phyloP scores from a whole-genome alignment of 192 early-diverging fungal genomes.

The Podila minutissima region DNA sequence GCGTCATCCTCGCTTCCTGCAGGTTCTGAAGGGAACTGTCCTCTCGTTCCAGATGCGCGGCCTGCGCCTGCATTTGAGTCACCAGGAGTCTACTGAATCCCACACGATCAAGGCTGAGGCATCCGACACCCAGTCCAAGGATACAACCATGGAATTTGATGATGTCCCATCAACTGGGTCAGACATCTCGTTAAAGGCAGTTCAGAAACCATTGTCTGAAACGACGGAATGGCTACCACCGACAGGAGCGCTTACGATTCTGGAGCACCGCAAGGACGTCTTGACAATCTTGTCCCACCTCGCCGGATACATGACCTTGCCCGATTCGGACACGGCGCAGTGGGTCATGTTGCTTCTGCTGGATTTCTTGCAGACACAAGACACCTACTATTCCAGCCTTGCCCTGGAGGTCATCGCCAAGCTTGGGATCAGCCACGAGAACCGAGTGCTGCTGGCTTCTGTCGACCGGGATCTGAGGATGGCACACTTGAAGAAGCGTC shows the following conservation, averaged over 20 bases:
- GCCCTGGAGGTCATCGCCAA: constrained; percentile 73
- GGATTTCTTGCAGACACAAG: constrained; percentile 66
- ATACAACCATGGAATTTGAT: background rate
- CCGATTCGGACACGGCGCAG: constrained; percentile 39
- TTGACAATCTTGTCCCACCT: constrained; percentile 74
- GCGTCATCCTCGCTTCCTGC: constrained; percentile 55
- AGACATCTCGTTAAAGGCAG: background rate
- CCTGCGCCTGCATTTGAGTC: background rate
- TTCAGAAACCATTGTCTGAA: background rate
- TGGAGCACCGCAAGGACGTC: constrained; percentile 74
- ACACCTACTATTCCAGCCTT: constrained; percentile 67
- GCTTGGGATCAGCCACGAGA: constrained; percentile 65
- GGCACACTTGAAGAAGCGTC: constrained; percentile 13
- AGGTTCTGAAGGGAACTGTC: constrained; percentile 45
- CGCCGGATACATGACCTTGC: constrained; percentile 56
- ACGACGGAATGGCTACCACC: constrained; percentile 16
- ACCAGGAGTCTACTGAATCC: background rate
- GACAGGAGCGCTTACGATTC: constrained; percentile 44
- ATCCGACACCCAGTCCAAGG: constrained; percentile 5
- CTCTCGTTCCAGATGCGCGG: constrained; percentile 32
- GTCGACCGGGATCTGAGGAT: constrained; percentile 28
- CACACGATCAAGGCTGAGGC: background rate
- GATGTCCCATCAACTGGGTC: background rate
- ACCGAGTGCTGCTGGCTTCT: constrained; percentile 56
- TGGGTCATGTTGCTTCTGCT: constrained; percentile 56